Conservation (phyloP, 805 yeast species). For the Zygosaccharomyces pseudorouxii region DNA sequence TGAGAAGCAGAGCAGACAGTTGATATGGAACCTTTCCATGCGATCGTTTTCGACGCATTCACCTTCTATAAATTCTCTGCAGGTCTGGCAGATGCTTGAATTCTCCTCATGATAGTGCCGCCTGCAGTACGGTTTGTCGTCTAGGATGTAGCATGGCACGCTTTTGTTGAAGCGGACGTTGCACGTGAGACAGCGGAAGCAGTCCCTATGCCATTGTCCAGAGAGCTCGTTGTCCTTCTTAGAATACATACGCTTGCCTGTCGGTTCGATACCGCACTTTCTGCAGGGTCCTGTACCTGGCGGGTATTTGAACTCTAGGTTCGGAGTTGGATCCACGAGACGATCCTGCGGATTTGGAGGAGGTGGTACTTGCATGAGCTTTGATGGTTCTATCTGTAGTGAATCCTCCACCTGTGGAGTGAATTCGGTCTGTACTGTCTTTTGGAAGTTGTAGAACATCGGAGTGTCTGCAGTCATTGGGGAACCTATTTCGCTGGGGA, state of each 20-base stretch:
- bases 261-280: slow-evolving; percentile 54
- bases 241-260: slow-evolving; percentile 71
- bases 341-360: slow-evolving; percentile 1
- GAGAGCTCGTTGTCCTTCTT: slow-evolving; percentile 67
- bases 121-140: slow-evolving; percentile 80
- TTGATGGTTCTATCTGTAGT: background rate
- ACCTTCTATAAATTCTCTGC: slow-evolving; percentile 81
- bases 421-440: slow-evolving; percentile 5
- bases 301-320: slow-evolving; percentile 30
- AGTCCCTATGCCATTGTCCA: slow-evolving; percentile 91
- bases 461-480: slow-evolving; percentile 22
- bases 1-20: slow-evolving; percentile 63
- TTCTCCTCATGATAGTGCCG: slow-evolving; percentile 70
- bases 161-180: slow-evolving; percentile 50
- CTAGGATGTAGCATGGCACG: slow-evolving; percentile 66
- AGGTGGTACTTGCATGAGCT: background rate
- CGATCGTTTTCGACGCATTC: slow-evolving; percentile 77
- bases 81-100: slow-evolving; percentile 65
- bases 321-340: background rate
- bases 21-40: slow-evolving; percentile 65
- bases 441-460: slow-evolving; percentile 21
- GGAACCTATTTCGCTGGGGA: slow-evolving; percentile 4
- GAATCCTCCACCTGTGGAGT: slow-evolving; percentile 1
- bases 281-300: slow-evolving; percentile 84
- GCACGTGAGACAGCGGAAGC: slow-evolving; percentile 76